Evolutionary conservation across 148 eudicot genomes (phyloP).

Genomic region (Cornus kousa): DNA sequence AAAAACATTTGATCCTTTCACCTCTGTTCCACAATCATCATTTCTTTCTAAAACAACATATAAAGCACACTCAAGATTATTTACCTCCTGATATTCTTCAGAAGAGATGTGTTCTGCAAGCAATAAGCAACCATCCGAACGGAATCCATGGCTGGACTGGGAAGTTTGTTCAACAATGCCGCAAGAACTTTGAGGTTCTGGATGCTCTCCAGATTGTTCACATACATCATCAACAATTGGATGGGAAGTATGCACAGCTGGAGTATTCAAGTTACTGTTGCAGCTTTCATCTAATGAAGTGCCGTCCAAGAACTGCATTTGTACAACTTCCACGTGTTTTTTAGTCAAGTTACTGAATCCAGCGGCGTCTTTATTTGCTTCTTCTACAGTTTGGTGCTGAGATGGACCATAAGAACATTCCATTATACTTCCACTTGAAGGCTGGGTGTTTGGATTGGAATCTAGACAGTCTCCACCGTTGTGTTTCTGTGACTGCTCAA

Average conservation of each 20-base stretch:
- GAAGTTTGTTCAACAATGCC: conserved; percentile 11
- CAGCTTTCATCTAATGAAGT: conserved; percentile 2
- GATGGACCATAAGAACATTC: neutral
- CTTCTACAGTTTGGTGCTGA: conserved; percentile 2
- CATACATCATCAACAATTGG: conserved; percentile 7
- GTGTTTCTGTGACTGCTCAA: conserved; percentile 7
- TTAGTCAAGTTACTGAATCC: neutral
- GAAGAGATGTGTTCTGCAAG: conserved; percentile 12
- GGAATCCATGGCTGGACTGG: neutral
- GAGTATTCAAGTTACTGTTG: neutral
- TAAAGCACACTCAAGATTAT: conserved; percentile 9
- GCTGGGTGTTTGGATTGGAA: neutral
- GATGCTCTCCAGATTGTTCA: neutral
- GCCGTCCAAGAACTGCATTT: neutral
- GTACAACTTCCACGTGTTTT: conserved; percentile 7
- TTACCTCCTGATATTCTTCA: conserved; percentile 15
- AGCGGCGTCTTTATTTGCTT: conserved; percentile 12
- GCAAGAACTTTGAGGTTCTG: conserved; percentile 3
- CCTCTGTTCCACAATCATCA: neutral
- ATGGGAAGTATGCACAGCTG: neutral
- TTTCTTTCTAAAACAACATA: conserved; percentile 6
- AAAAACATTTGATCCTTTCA: neutral
- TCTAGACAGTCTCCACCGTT: conserved; percentile 1
- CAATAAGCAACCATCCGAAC: conserved; percentile 12
- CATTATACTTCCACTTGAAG: conserved; percentile 9